These are phyloP conservation scores for Chaetomiaceae sp. DNA, from an alignment of 2,329 filamentous ascomycete genomes.

Conservation along the genomic window DNA sequence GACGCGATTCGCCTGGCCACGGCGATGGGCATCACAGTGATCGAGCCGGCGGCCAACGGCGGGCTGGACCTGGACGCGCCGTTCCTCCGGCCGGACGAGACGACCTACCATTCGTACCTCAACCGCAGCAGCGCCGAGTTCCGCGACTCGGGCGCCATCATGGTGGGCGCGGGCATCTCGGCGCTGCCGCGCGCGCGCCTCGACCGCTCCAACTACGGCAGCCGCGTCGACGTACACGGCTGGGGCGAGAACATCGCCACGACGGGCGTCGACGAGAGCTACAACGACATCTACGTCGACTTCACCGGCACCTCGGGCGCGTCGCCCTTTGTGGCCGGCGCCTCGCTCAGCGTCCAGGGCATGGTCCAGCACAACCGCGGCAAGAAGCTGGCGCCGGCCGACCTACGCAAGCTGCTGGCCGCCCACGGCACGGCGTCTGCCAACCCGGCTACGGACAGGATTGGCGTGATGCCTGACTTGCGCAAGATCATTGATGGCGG, in stretches of 20 bases:
- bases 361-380: slow-evolving; percentile 7
- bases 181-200: slow-evolving; percentile 7
- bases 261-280: slow-evolving; percentile 3
- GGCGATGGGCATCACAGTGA: slow-evolving; percentile 14
- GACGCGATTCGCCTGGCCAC: slow-evolving; percentile 15
- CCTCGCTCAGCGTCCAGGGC: slow-evolving; percentile 12
- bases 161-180: slow-evolving; percentile 13
- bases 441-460: slow-evolving; percentile 10
- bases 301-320: slow-evolving; percentile 19
- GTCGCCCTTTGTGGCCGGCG: slow-evolving; percentile 14
- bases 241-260: slow-evolving; percentile 16
- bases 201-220: slow-evolving; percentile 13
- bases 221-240: slow-evolving; percentile 13
- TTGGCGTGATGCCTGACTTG: slow-evolving; percentile 17
- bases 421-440: slow-evolving; percentile 9
- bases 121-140: slow-evolving; percentile 10
- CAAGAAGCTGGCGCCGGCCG: slow-evolving; percentile 6
- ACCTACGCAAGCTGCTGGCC: slow-evolving; percentile 9
- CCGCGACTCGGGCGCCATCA: slow-evolving; percentile 15
- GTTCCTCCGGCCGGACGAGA: no score
- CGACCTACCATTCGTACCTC: no score
- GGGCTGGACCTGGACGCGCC: slow-evolving; percentile 13
- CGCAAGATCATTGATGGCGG: slow-evolving; percentile 15
- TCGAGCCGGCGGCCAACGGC: slow-evolving; percentile 16
- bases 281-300: slow-evolving; percentile 4